Evolutionary conservation across 75 land plant species (phyloP), one percentile per base, ranked within the genome.

Genomic region (Pseudotsuga menziesii): DNA sequence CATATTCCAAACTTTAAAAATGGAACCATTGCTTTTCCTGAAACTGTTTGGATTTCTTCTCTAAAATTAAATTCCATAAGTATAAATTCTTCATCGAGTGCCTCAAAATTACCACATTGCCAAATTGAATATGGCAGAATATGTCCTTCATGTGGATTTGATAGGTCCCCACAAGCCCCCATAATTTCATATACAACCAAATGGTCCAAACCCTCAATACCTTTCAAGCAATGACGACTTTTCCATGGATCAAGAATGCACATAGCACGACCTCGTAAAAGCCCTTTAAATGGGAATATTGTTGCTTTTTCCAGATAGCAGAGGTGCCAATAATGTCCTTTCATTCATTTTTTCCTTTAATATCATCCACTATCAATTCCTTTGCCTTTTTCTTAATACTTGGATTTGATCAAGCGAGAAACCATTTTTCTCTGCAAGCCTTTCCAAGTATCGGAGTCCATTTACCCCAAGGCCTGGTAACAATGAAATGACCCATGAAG

Each of bases 171-270:
- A 85, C 92, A 91, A 20, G 98, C 98, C 15, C 98, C 98, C 76
- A 96, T 82, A 9, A 77, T 80, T 59, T 78, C 74, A 80, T 94
- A 94, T 41, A 86, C 91, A 44, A 77, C 41, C 29, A 90, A 81
- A 78, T 96, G 97, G 70, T 91, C 91, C 77, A 96, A 96, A 25
- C 97, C 98, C 80, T 96, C 98, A 75, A 96, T 79, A 41, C 74
- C 74, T 32, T 78, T 77, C 5, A 96, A 82, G 77, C 80, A 60
- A 57, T 91, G 73, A 14, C 94, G 92, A 57, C 98, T 96, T 56
- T 73, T 83, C 98, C 98, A 96, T 19, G 91, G 80, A 81, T 96
- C 98, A 25, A 91, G 97, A 58, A 91, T 79, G 59, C 79, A 87
- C 84, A 91, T 85, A 64, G 93, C 97, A 86, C 91, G 88, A 75